Evolutionary conservation across 225 moss, liverwort and hornwort genomes (phyloP), one percentile per base, ranked within the genome.

Genomic region (Polytrichum formosum): DNA sequence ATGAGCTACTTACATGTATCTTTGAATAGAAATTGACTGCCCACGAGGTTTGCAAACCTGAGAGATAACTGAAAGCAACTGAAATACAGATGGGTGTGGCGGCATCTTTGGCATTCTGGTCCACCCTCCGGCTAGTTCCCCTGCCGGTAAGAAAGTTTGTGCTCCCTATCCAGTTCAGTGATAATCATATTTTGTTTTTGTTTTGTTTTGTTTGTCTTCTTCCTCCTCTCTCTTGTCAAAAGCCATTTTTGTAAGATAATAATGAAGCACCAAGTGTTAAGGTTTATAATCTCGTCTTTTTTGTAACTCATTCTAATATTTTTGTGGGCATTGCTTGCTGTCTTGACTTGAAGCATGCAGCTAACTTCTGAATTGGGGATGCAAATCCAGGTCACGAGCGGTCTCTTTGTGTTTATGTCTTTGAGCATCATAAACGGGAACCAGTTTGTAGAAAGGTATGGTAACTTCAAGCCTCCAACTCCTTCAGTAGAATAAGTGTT

Each of bases 381-480:
- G 66, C 37, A 54, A 72, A 66, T 65, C 30, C 78, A 92, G 91
- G 91, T 92, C 22, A 92, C 91, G 56, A 87, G 87, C 31, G 91
- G 91, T 26, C 74, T 92, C 20, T 90, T 90, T 30, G 55, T 90
- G 46, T 92, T 90, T 70, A 92, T 92, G 91, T 87, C 89, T 10
- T 70, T 92, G 72, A 80, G 85, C 72, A 90, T 90, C 73, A 79
- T 92, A 56, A 83, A 76, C 5, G 87, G 90, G 53, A 92, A 87
- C 73, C 90, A 90, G 73, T 90, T 92, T 65, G 87, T 89, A 59
- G 90, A 92, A 70, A 92, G 91, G 91, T 64, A 82, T 72, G 65
- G 17, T 54, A 63, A 0, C 46, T 67, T 22, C 26, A 23, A 63
- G 23, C 26, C 25, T 63, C 27, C 59, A 59, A 26, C 62, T 63